Base-by-base conservation (phyloP, 2,329 filamentous ascomycete species). In the Trichoderma gracile region DNA sequence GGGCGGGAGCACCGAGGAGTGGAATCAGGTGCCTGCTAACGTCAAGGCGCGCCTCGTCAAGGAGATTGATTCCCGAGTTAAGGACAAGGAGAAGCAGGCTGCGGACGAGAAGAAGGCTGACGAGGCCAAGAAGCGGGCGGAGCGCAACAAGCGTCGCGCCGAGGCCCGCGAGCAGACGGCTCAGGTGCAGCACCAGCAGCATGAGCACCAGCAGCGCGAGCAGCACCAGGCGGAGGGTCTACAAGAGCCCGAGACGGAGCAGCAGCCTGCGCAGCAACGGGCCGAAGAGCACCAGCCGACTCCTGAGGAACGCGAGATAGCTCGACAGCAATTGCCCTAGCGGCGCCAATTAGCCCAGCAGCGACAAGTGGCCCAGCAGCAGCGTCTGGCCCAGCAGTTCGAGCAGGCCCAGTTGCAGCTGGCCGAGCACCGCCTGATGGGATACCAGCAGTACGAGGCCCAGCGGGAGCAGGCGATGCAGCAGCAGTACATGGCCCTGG, bases 1-100 rank as follows among this genome's bases (percentile, higher is more conserved):
- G 6, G 71, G 73, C 3, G 72, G 70, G 1, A 45, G 65, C 10
- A 65, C 65, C 1, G 19, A 33, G 5, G 70, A 70, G 8, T 76
- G 68, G 69, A 64, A 69, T 4, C 8, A 2, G 0, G 45, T 77
- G 8, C 63, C 67, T 2, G 47, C 17, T 1, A 45, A 46, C 0
- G n/a, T 69, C 46, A 73, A 71, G 64, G 30, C 62, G 1, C 55
- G 47, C 12, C 71, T 77, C 50, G 23, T 69, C 0, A 47, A 67
- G 0, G 65, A 69, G 2, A 66, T 74, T 27, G 59, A 66, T 8
- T 19, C 52, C 5, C 67, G 69, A 2, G 67, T 73, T 9, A 62
- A 40, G 9, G 66, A 49, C 1, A 50, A 67, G 2, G 70, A 73
- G 4, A 62, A 65, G 1, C 42, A 54, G 8, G 58, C 61, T 23